phyloP scores from a whole-genome alignment of 352 stramenopile genomes.

The Pythium phragmiticola region DNA sequence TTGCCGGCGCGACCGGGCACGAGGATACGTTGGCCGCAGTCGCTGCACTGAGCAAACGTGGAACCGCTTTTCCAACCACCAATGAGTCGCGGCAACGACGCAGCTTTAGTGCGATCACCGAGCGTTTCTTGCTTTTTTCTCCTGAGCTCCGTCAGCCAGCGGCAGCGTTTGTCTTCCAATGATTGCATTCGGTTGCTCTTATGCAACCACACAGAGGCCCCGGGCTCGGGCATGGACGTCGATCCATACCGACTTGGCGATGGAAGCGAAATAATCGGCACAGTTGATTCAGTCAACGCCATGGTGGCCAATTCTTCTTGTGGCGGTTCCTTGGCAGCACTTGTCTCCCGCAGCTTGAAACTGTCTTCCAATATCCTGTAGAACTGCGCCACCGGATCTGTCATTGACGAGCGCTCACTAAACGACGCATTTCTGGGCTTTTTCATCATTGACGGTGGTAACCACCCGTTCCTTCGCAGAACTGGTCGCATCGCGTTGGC shows the following conservation, averaged over 20 bases:
- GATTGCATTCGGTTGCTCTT: constrained; percentile 51
- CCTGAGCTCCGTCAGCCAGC: constrained; percentile 40
- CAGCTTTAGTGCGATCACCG: constrained; percentile 51
- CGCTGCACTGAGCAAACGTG: constrained; percentile 48
- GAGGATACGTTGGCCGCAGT: constrained; percentile 46
- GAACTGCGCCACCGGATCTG: constrained; percentile 37
- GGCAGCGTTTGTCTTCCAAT: constrained; percentile 60
- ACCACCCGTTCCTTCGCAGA: constrained; percentile 25
- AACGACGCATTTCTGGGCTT: background rate
- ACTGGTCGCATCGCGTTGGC: constrained; percentile 34
- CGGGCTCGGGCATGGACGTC: background rate
- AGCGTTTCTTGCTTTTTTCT: constrained; percentile 59
- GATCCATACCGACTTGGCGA: background rate
- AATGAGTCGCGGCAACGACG: constrained; percentile 61
- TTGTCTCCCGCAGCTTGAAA: background rate
- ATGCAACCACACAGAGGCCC: constrained; percentile 26
- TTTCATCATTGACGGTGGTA: constrained; percentile 12
- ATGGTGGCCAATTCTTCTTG: background rate
- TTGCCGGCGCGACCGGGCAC: constrained; percentile 32
- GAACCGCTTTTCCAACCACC: constrained; percentile 71
- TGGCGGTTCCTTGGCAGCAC: background rate
- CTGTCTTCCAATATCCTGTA: constrained; percentile 36
- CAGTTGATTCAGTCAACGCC: background rate
- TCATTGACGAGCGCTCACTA: background rate
- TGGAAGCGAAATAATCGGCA: background rate